Evolutionary conservation across 2,329 filamentous ascomycete genomes (phyloP), one percentile per base, ranked within the genome.

Genomic region (Cladosporium austrohemisphaericum): DNA sequence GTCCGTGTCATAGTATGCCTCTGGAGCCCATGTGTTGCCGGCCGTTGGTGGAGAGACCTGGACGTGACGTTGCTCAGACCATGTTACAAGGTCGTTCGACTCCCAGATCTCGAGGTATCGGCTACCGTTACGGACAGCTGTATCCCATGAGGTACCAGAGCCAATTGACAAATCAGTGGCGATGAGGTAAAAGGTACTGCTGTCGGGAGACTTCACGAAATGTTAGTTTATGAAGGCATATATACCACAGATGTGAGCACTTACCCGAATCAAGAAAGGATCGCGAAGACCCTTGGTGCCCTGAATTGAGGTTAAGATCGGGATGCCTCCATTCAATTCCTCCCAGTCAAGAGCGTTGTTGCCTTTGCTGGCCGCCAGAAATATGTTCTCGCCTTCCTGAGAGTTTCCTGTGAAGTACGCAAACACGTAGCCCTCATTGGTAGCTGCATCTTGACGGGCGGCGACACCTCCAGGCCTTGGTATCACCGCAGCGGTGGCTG

Each of bases 141-240:
- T 67, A 9, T 63, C 68, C 76, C 76, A 79, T 0, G 73, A 74
- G 0, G 76, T 79, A 1, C 76, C 76, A 5, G 73, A 75, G 1
- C 76, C 76, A 43, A 78, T 78, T 1, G 75, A 77, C 0, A 79
- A 64, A 46, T 78, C 76, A 0, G 76, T 79, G 0, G 76, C 76
- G 14, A 79, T 66, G 11, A 79, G 57, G 41, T 68, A 79, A 51
- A 78, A 78, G 3, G 66, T 76, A n/a, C 70, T 69, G 0, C 76
- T 75, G 20, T 78, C 75, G 0, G 60, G 67, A 0, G 75, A 75
- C 13, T 47, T 13, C 9, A 4, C 10, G 8, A 8, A 13, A 5
- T 3, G 41, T 45, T 10, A 45, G 41, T 16, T n/a, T n/a, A n/a
- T n/a, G n/a, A 33, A 11, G 14, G 5, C 1, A 3, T 35, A 9